These are phyloP conservation scores for Lepraria neglecta DNA, from an alignment of 495 filamentous ascomycete species.

Conservation along the genomic window DNA sequence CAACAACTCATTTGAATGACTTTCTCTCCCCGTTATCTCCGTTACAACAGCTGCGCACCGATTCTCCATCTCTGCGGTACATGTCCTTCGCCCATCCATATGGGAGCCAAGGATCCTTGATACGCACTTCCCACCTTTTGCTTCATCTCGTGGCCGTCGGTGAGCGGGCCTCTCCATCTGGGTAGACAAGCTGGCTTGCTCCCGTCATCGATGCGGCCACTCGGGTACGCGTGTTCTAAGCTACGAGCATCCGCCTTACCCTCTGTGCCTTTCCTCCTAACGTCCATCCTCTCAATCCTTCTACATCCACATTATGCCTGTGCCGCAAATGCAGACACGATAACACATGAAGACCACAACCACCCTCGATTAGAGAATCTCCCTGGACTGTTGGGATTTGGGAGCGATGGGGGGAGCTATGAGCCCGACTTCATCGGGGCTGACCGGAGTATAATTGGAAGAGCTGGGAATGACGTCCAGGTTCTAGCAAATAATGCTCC, in stretches of 20 bases:
- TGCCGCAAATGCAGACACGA: conserved; percentile 47
- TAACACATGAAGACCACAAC: conserved; percentile 41
- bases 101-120: neutral
- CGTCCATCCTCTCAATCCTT: conserved; percentile 51
- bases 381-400: conserved; percentile 23
- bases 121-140: neutral
- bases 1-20: neutral
- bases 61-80: neutral
- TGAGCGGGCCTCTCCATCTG: conserved; percentile 7
- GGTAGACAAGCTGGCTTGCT: conserved; percentile 15
- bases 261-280: conserved; percentile 48
- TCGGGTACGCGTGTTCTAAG: conserved; percentile 56
- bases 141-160: neutral
- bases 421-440: conserved; percentile 54
- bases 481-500: conserved; percentile 60
- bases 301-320: conserved; percentile 50
- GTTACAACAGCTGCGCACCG: neutral
- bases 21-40: neutral
- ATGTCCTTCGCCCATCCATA: neutral
- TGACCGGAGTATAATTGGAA: conserved; percentile 57
- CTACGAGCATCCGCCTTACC: conserved; percentile 62
- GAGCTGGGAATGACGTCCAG: conserved; percentile 43
- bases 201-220: conserved; percentile 46
- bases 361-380: conserved; percentile 37
- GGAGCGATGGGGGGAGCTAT: conserved; percentile 31